These are phyloP conservation scores for Pulicaria dysenterica DNA, from an alignment of 129 eudicot genomes.

Conservation along the genomic window DNA sequence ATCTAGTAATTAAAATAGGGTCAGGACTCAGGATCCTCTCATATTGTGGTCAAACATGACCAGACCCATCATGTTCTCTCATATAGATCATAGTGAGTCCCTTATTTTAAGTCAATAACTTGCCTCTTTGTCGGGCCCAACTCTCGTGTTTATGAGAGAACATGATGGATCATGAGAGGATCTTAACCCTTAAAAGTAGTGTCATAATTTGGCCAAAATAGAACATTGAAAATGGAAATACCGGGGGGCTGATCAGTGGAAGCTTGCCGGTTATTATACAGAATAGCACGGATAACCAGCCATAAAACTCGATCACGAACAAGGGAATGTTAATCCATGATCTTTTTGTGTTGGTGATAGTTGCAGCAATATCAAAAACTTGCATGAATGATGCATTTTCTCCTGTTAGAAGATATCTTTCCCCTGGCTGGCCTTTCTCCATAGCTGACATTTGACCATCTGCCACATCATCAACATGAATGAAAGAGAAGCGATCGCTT, in stretches of 20 bases:
- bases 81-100: too few relatives aligned
- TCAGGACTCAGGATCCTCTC: too few relatives aligned
- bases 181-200: neutral
- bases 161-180: too few relatives aligned
- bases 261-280: slow-evolving; percentile 66
- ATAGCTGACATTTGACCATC: slow-evolving; percentile 75
- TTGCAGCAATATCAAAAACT: slow-evolving; percentile 75
- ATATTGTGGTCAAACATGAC: too few relatives aligned
- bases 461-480: slow-evolving; percentile 85
- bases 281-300: slow-evolving; percentile 66
- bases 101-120: too few relatives aligned
- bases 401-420: slow-evolving; percentile 90
- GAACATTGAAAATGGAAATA: slow-evolving; percentile 18
- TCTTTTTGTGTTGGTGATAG: slow-evolving; percentile 54
- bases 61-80: too few relatives aligned
- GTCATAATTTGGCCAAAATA: neutral
- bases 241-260: slow-evolving; percentile 90
- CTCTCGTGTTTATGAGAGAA: too few relatives aligned
- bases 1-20: too few relatives aligned
- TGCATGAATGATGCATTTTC: slow-evolving; percentile 81
- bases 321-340: slow-evolving; percentile 64
- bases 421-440: slow-evolving; percentile 62
- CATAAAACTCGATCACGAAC: slow-evolving; percentile 56
- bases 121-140: too few relatives aligned
- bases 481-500: slow-evolving; percentile 58